Base-by-base conservation (phyloP, 1,139 yeast species). In the Spathaspora sp. region DNA sequence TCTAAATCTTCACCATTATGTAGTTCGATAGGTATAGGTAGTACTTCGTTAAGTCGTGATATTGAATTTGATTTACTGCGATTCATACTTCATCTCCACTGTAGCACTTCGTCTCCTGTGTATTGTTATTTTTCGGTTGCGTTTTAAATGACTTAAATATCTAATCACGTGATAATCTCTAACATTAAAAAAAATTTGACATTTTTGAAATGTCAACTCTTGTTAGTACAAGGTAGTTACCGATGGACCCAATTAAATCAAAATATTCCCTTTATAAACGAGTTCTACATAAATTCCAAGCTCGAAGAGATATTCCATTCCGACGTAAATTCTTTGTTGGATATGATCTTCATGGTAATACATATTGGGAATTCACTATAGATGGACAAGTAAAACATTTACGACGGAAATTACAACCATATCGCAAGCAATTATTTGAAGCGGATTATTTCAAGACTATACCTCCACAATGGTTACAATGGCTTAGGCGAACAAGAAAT, bases 381-480 rank as follows among this genome's bases (percentile, higher is more conserved):
- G 83, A 80, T 51, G 82, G 78, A 4, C 70, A 68, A 53, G 55
- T 64, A 65, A 72, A 65, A 40, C 57, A 78, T 47, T 67, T 80
- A 43, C 63, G 85, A 45, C 56, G 85, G 39, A 76, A 78, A 50
- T 64, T 77, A 53, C 78, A 77, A 49, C 85, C 84, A 1, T 64
- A 60, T 47, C 58, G 64, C 46, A 64, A 65, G 38, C 65, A 69
- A 45, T 54, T 69, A 5, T 75, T 74, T 58, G 67, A 78, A 46
- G 77, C 71, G 6, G 84, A 80, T 53, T 80, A 80, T 53, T 78
- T 73, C 53, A 57, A 61, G 7, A 72, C 75, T 3, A 69, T 79
- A 0, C 84, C 84, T 13, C 84, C 93, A 1, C 91, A 83, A 57
- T 88, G 96, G 95, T 68, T 80, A 38, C 91, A 85, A 59, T 88